Conservation (phyloP, 1,284 basidiomycete species). For the Pseudomicrostroma phylloplanum region DNA sequence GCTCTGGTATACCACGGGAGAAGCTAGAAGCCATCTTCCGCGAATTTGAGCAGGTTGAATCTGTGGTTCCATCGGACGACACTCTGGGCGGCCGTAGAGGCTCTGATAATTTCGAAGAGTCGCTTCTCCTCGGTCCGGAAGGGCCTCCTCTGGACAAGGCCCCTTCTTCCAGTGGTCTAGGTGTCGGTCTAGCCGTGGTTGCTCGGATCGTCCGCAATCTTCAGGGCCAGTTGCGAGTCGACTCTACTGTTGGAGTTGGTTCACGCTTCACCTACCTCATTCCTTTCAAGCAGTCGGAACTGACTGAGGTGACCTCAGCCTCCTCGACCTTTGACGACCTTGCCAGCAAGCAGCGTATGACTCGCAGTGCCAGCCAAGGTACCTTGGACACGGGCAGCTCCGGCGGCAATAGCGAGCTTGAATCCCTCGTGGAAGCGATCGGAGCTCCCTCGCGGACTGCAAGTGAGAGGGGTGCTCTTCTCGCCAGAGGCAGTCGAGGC, state of each 20-base stretch:
- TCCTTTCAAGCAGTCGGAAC: conserved; percentile 54
- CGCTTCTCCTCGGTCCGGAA: neutral
- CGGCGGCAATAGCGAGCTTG: conserved; percentile 56
- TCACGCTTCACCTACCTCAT: conserved; percentile 68
- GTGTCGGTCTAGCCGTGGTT: conserved; percentile 72
- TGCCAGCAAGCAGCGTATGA: conserved; percentile 16
- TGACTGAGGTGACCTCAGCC: neutral
- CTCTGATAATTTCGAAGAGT: neutral
- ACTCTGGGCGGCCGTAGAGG: neutral
- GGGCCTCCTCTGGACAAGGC: neutral
- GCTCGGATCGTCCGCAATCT: conserved; percentile 76
- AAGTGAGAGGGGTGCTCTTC: too few relatives aligned
- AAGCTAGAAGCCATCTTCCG: conserved; percentile 77
- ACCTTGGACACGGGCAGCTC: conserved; percentile 27
- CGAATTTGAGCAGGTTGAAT: conserved; percentile 77
- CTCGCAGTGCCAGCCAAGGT: conserved; percentile 25
- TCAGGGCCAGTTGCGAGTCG: conserved; percentile 70
- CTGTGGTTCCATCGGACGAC: conserved; percentile 43
- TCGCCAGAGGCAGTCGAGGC: neutral
- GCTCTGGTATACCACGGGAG: conserved; percentile 66
- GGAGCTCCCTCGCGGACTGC: conserved; percentile 25
- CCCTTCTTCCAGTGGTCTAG: conserved; percentile 40
- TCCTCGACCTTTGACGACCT: conserved; percentile 12
- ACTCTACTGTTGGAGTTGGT: conserved; percentile 66
- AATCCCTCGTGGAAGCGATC: conserved; percentile 65